Evolutionary conservation across 768 basidiomycete species (phyloP), one percentile per base, ranked within the genome.

Genomic region (Gelatoporia subvermispora): DNA sequence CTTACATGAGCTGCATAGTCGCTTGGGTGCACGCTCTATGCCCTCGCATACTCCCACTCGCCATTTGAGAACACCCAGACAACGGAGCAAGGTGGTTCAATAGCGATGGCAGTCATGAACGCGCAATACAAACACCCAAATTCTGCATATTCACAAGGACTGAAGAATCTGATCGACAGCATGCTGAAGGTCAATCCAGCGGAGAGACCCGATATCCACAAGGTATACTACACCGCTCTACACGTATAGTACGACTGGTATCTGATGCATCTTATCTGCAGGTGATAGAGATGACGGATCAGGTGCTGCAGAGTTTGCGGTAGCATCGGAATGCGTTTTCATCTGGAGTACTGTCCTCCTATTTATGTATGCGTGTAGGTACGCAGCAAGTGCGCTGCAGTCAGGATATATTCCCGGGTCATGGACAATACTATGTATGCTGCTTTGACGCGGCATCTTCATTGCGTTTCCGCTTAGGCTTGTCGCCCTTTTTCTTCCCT

Each of bases 91-190:
- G 95, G 95, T 31, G 92, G 92, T 11, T 94, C 91, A 39, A 93
- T 98, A 60, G 94, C 94, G 1, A 95, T 99, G 94, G 93, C 95
- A 0, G 95, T 96, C 42, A 72, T 93, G 51, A 93, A 89, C 55
- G 95, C 93, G 0, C 84, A 89, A 56, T 99, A 94, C 69, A 85
- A 85, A 58, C 93, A 97, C 58, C 93, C 93, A 0, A 73, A 70
- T 46, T 88, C 87, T 3, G 81, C 78, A n/a, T 96, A 94, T 65
- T 90, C 89, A 13, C 82, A 92, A 60, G 89, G 87, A 4, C 68
- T 95, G 50, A 82, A 78, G 59, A 76, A 84, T 43, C 71, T 99
- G 41, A 89, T 99, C 48, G 88, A 93, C 63, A 72, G 71, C 39
- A 88, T 90, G 86, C 67, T 98, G 43, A 87, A 85, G 51, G 79